Evolutionary conservation across 139 green algal genomes (phyloP).

Genomic region (Zygnema cylindricum): DNA sequence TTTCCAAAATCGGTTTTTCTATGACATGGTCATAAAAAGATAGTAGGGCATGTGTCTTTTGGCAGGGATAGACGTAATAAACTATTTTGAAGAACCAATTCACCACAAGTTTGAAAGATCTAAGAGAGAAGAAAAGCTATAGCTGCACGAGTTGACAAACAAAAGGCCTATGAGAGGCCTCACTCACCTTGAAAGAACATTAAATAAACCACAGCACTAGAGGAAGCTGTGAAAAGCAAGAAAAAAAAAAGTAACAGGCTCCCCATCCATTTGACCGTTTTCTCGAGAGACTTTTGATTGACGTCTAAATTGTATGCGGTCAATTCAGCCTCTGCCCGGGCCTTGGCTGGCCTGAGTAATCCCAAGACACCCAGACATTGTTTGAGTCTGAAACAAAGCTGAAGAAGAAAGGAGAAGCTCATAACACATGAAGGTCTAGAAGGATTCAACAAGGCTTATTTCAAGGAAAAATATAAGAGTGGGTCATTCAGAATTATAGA

Average conservation of each 20-base stretch:
- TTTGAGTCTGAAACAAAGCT: too few species aligned
- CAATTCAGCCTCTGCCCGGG: constrained; percentile 21
- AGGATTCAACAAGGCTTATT: too few species aligned
- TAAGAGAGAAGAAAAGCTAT: too few species aligned
- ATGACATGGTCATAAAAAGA: background rate
- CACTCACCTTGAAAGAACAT: background rate
- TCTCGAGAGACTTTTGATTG: constrained; percentile 1
- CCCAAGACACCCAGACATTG: too few species aligned
- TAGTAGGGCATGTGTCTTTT: background rate
- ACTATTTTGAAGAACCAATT: too few species aligned
- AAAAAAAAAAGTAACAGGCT: constrained; percentile 20
- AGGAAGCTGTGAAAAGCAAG: constrained; percentile 1
- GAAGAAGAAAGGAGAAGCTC: background rate
- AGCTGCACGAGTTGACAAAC: too few species aligned
- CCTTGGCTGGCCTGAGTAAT: background rate
- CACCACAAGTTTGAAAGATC: too few species aligned
- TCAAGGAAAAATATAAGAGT: too few species aligned
- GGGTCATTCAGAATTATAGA: too few species aligned
- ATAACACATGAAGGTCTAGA: too few species aligned
- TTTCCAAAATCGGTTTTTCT: too few species aligned
- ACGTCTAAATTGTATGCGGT: constrained; percentile 15
- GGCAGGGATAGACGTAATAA: background rate
- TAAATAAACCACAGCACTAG: background rate
- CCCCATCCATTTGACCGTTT: constrained; percentile 26
- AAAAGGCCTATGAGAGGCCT: too few species aligned